Evolutionary conservation across 2,329 filamentous ascomycete genomes (phyloP).

Genomic region (Mollisiaceae sp.): DNA sequence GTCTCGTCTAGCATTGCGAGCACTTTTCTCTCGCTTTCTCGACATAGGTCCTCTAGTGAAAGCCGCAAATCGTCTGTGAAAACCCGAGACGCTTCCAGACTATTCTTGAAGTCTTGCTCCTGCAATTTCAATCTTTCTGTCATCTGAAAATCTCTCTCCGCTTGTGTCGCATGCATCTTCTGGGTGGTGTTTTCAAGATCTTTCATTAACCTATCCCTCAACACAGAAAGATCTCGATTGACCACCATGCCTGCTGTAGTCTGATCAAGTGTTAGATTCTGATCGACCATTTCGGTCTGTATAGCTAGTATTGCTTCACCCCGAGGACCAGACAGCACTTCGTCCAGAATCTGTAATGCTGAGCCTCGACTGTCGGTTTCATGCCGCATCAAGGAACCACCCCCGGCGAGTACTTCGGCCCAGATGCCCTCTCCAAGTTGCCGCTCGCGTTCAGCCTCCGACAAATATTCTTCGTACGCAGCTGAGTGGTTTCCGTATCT

Average conservation of each 20-base stretch:
- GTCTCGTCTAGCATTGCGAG: not conserved
- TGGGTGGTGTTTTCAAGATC: not conserved
- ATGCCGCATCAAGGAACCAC: conserved; percentile 3
- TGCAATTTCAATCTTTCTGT: not conserved
- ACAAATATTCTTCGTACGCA: not conserved
- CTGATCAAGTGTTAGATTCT: not conserved
- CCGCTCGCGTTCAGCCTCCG: not conserved
- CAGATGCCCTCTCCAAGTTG: not conserved
- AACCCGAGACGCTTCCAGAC: not conserved
- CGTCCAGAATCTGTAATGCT: not conserved
- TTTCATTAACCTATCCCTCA: not conserved
- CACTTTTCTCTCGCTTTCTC: conserved; percentile 1
- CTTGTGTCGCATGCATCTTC: not conserved
- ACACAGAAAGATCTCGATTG: not conserved
- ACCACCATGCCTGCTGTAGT: not conserved
- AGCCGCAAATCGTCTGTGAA: not conserved
- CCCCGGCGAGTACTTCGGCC: not conserved
- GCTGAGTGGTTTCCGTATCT: not conserved
- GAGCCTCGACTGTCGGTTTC: not conserved
- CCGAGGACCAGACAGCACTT: not conserved
- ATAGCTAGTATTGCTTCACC: not conserved
- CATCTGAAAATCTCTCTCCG: not conserved
- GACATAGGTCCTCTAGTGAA: not conserved
- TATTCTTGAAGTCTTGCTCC: not conserved
- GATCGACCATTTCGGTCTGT: conserved; percentile 2